A percentile compares a stretch with the other conserved stretches of the same genome.
These are phyloP conservation scores for Psilocybe subaeruginosa DNA, from an alignment of 768 basidiomycete species.

Conservation along the genomic window DNA sequence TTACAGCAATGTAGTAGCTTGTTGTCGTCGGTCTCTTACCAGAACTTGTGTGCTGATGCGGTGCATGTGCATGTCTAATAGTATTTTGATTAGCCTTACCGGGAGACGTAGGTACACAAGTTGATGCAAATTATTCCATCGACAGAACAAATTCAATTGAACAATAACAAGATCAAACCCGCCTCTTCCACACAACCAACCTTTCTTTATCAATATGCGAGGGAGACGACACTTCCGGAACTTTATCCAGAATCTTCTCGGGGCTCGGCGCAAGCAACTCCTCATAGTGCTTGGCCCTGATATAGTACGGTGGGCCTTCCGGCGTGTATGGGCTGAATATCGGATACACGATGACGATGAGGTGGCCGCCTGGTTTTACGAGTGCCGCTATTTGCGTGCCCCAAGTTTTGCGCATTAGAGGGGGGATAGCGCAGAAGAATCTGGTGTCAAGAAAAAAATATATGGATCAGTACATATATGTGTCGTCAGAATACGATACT, in stretches of 20 bases:
- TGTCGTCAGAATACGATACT: too few relatives aligned
- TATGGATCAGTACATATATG: too few relatives aligned
- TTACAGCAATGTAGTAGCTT: too few relatives aligned
- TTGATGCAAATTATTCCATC: background rate
- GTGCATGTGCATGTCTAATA: too few relatives aligned
- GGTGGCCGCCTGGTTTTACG: slow-evolving; percentile 62
- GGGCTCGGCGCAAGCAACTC: slow-evolving; percentile 56
- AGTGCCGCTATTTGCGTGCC: slow-evolving; percentile 57
- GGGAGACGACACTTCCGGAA: slow-evolving; percentile 42
- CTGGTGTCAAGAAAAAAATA: slow-evolving; percentile 28
- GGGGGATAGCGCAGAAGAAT: slow-evolving; percentile 76
- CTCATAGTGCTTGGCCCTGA: slow-evolving; percentile 58
- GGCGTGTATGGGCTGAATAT: slow-evolving; percentile 41
- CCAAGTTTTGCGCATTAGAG: slow-evolving; percentile 56
- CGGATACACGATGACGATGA: slow-evolving; percentile 65
- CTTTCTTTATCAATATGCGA: slow-evolving; percentile 51
- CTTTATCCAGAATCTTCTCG: slow-evolving; percentile 38
- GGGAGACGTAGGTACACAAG: too few relatives aligned
- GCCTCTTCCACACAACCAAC: slow-evolving; percentile 55
- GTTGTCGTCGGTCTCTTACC: too few relatives aligned
- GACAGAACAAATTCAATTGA: background rate
- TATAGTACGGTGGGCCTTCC: slow-evolving; percentile 64
- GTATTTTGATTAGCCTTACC: too few relatives aligned
- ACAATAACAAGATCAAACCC: too few relatives aligned
- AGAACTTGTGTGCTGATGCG: too few relatives aligned